Evolutionary conservation across 306 rosid genomes (phyloP), one percentile per base, ranked within the genome.

Genomic region (Fragaria vesca): DNA sequence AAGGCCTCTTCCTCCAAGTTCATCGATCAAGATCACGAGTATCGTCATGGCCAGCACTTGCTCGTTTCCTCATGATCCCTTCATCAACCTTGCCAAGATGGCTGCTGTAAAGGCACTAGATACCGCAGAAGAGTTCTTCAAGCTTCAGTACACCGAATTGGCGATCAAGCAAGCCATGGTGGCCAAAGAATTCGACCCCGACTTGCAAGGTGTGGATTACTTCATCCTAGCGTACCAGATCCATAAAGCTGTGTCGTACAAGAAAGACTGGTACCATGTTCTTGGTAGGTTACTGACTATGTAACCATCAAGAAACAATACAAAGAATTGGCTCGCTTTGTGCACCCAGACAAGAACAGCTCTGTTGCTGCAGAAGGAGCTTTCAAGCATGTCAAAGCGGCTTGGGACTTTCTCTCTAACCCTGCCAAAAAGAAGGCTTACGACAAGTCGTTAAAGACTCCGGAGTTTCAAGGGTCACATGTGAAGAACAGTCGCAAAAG

Each of bases 101-200:
- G 58, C 58, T 3, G 42, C 21, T 2, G 2, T 26, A 1, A 69
- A 69, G 24, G 57, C 73, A 1, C 42, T 4, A 69, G 24, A 69
- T 2, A 34, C 58, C 8, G 74, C 57, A 15, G 40, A 69, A 46
- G 38, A 55, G 15, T 66, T 0, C 3, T 34, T 8, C 61, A 26
- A 32, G 3, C 75, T 71, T 30, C 26, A 12, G 0, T 1, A 48
- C 61, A 8, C 48, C 4, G 75, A 48, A 6, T 17, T 48, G 75
- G 68, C 75, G 11, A 71, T 71, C 75, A 71, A 7, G 43, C 75
- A 71, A 6, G 61, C 75, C 5, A 71, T 28, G 75, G 75, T 13
- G 20, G 75, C 75, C 4, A 48, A 71, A 28, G 8, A 47, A 18
- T 71, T 71, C 61, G 75, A 71, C 5, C 45, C 75, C 2, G 28